Percentiles rank a stretch among this genome's conserved stretches.
Conservation (phyloP, 805 yeast species). For the Metschnikowia bowlesiae region DNA sequence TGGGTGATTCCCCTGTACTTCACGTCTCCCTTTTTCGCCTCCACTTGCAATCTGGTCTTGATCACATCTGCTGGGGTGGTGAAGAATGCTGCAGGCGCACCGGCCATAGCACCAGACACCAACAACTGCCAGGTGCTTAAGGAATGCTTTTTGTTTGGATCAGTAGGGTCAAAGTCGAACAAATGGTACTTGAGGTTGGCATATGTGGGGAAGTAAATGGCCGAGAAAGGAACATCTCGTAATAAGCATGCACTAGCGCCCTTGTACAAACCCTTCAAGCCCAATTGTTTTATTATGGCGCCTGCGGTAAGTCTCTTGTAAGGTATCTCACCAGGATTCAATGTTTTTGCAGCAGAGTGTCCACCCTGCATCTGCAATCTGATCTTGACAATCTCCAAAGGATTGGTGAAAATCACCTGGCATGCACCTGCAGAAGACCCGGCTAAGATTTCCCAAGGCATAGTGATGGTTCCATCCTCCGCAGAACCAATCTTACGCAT, state of each 20-base stretch:
- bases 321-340: slow-evolving; percentile 36
- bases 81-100: slow-evolving; percentile 95
- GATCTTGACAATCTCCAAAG: slow-evolving; percentile 92
- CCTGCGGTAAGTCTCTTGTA: slow-evolving; percentile 51
- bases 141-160: slow-evolving; percentile 51
- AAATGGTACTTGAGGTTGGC: slow-evolving; percentile 83
- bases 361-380: slow-evolving; percentile 96
- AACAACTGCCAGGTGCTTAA: slow-evolving; percentile 82
- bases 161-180: slow-evolving; percentile 76
- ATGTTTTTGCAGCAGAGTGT: slow-evolving; percentile 32
- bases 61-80: slow-evolving; percentile 98
- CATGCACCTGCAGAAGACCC: slow-evolving; percentile 96
- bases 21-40: slow-evolving; percentile 70
- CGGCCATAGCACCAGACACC: slow-evolving; percentile 89
- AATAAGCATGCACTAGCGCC: slow-evolving; percentile 89
- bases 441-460: slow-evolving; percentile 71
- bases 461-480: slow-evolving; percentile 35
- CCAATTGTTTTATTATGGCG: slow-evolving; percentile 71
- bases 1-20: slow-evolving; percentile 72
- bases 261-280: slow-evolving; percentile 80
- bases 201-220: slow-evolving; percentile 95
- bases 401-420: slow-evolving; percentile 94
- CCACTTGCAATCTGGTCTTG: slow-evolving; percentile 90
- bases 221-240: slow-evolving; percentile 95
- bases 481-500: slow-evolving; percentile 67